These are phyloP conservation scores for Vaccinium myrtillus DNA, from an alignment of 148 eudicot species.

Conservation along the genomic window DNA sequence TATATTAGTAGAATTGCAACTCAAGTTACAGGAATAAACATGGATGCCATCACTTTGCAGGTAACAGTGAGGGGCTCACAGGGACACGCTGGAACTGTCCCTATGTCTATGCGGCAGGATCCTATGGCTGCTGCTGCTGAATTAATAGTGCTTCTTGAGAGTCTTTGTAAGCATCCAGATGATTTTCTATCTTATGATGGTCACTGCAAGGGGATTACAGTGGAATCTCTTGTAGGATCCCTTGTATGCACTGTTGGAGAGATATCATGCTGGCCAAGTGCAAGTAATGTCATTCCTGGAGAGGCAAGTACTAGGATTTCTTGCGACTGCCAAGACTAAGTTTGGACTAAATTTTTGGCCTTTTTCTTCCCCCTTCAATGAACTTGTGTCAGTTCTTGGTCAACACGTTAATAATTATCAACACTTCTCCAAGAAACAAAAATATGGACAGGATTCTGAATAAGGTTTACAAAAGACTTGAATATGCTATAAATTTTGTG, in stretches of 20 bases:
- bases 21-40: background rate
- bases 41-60: conserved; percentile 44
- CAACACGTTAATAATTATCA: too few species aligned
- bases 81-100: conserved; percentile 99
- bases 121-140: conserved; percentile 98
- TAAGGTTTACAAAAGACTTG: too few species aligned
- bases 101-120: conserved; percentile 96
- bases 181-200: conserved; percentile 64
- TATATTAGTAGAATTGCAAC: background rate
- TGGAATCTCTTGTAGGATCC: conserved; percentile 72
- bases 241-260: conserved; percentile 99
- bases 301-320: conserved; percentile 58
- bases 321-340: background rate
- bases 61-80: conserved; percentile 92
- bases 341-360: background rate
- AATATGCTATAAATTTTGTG: too few species aligned
- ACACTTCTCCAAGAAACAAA: too few species aligned
- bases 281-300: conserved; percentile 97
- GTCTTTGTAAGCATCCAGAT: conserved; percentile 72
- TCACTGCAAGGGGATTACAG: conserved; percentile 48
- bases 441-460: too few species aligned
- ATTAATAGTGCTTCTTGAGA: conserved; percentile 73
- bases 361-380: too few species aligned
- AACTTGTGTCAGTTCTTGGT: too few species aligned
- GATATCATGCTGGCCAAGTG: conserved; percentile 96